Percentiles rank a stretch among this genome's conserved stretches.
These are phyloP conservation scores for Termitomyces sp. DNA, from an alignment of 768 basidiomycete species.

Conservation along the genomic window DNA sequence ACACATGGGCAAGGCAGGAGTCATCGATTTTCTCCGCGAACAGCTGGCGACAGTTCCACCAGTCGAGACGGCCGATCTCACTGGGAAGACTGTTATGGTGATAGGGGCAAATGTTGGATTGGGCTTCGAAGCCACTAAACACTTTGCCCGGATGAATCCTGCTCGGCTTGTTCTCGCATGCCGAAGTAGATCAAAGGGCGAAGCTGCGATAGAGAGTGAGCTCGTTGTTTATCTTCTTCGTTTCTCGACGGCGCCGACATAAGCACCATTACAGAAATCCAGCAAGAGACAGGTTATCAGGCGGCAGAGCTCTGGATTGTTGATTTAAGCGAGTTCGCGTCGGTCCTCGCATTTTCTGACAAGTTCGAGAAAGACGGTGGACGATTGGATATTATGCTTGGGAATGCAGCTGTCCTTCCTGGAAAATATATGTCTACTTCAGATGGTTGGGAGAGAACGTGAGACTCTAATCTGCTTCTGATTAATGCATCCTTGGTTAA, in stretches of 20 bases:
- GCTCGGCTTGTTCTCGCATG: constrained; percentile 33
- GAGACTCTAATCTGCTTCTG: neutral
- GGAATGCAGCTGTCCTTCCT: constrained; percentile 30
- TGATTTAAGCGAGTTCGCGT: constrained; percentile 35
- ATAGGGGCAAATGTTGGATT: constrained; percentile 46
- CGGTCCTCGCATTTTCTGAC: constrained; percentile 33
- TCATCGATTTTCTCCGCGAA: constrained; percentile 12
- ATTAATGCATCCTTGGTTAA: neutral
- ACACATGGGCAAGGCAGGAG: constrained; percentile 15
- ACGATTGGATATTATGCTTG: constrained; percentile 38
- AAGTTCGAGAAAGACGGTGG: constrained; percentile 24
- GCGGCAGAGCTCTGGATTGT: constrained; percentile 32
- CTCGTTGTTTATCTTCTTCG: neutral
- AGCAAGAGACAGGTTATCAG: constrained; percentile 25
- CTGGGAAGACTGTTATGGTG: constrained; percentile 44
- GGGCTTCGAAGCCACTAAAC: constrained; percentile 40
- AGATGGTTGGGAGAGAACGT: constrained; percentile 46
- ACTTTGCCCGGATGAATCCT: constrained; percentile 41
- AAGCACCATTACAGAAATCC: constrained; percentile 16
- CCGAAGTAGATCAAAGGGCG: constrained; percentile 27
- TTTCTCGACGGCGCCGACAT: neutral
- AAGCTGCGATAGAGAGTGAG: constrained; percentile 28
- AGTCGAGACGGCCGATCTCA: constrained; percentile 28
- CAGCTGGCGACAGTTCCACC: constrained; percentile 21
- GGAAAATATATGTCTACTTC: constrained; percentile 17